Percentiles rank a stretch among this genome's conserved stretches.
These are phyloP conservation scores for Cryptosporidium andersoni DNA, from an alignment of 169 alveolate genomes.

Conservation along the genomic window DNA sequence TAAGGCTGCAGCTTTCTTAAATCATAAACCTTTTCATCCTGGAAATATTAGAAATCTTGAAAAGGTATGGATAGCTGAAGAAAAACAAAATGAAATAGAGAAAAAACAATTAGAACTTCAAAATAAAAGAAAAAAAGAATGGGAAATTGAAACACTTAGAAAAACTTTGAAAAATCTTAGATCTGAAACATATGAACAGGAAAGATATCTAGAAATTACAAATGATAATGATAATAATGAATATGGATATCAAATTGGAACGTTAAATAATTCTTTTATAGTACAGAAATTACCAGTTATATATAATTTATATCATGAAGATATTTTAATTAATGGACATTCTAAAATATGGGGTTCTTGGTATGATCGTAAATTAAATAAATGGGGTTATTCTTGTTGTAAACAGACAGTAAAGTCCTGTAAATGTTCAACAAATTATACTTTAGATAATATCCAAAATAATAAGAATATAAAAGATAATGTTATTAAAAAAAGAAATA, in stretches of 20 bases:
- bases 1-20: slow-evolving; percentile 89
- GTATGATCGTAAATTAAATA: slow-evolving; percentile 77
- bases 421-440: not conserved
- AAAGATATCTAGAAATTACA: too few species aligned
- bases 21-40: slow-evolving; percentile 94
- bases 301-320: slow-evolving; percentile 78
- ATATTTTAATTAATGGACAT: slow-evolving; percentile 80
- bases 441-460: too few species aligned
- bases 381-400: slow-evolving; percentile 90
- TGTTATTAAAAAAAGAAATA: not conserved
- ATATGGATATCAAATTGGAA: too few species aligned
- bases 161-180: slow-evolving; percentile 82
- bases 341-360: slow-evolving; percentile 87
- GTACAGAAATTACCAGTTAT: too few species aligned
- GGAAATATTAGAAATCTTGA: slow-evolving; percentile 86
- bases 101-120: slow-evolving; percentile 88
- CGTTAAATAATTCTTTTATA: too few species aligned
- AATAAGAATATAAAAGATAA: too few species aligned
- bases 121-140: slow-evolving; percentile 94
- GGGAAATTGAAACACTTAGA: slow-evolving; percentile 89
- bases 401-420: not conserved
- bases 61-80: slow-evolving; percentile 96
- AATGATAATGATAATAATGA: too few species aligned
- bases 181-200: slow-evolving; percentile 12
- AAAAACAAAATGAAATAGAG: slow-evolving; percentile 89